Conservation (phyloP, 2,329 filamentous ascomycete genomes). For the Aureobasidium lini region DNA sequence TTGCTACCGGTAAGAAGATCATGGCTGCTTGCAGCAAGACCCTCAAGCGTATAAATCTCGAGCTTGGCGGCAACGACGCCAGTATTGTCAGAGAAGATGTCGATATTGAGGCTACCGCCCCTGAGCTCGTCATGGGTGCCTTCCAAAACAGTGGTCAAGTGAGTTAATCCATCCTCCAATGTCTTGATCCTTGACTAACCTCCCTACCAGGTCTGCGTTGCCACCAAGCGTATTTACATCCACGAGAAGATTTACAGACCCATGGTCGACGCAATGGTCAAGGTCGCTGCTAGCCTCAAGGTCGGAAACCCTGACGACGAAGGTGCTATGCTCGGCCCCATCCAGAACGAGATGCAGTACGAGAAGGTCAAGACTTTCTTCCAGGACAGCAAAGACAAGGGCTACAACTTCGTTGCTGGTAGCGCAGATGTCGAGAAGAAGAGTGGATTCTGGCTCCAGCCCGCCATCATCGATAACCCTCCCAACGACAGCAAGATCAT, state of each 20-base stretch:
- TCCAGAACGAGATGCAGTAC: conserved; percentile 52
- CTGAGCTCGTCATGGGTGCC: conserved; percentile 43
- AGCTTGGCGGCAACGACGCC: conserved; percentile 56
- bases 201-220: conserved; percentile 37
- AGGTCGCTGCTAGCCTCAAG: conserved; percentile 37
- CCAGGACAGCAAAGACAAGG: conserved; percentile 30
- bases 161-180: conserved; percentile 15
- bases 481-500: conserved; percentile 33
- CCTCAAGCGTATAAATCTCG: conserved; percentile 54
- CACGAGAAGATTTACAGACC: conserved; percentile 46
- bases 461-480: conserved; percentile 42
- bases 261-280: conserved; percentile 42
- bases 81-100: conserved; percentile 54
- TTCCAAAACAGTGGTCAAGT: conserved; percentile 53
- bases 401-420: conserved; percentile 47
- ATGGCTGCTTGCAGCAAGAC: conserved; percentile 50
- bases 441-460: conserved; percentile 35
- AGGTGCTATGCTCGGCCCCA: conserved; percentile 48
- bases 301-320: conserved; percentile 33
- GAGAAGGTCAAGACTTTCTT: conserved; percentile 40
- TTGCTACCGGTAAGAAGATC: conserved; percentile 53
- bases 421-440: conserved; percentile 39
- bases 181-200: not conserved
- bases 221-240: conserved; percentile 50
- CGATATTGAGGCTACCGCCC: conserved; percentile 44